Evolutionary conservation across 176 grass and related monocot genomes (phyloP).

Genomic region (Oryza brachyantha): DNA sequence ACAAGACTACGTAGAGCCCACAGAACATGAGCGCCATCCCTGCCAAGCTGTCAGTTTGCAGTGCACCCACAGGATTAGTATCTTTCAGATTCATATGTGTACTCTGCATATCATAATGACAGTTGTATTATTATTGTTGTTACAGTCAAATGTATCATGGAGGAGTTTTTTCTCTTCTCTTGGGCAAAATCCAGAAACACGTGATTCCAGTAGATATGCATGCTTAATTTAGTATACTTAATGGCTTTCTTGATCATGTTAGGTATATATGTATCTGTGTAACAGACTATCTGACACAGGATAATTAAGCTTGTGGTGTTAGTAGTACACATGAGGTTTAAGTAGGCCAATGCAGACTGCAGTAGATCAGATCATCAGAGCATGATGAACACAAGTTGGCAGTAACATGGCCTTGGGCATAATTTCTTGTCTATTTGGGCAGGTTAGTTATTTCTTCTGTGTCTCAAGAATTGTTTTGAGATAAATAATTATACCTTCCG

Average conservation of each 20-base stretch:
- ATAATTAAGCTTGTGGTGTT: too few relatives aligned
- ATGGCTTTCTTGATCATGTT: background rate
- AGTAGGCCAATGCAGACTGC: too few relatives aligned
- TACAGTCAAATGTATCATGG: background rate
- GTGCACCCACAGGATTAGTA: background rate
- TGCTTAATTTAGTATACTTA: background rate
- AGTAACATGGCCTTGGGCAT: too few relatives aligned
- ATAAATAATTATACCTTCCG: constrained; percentile 23
- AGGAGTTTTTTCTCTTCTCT: background rate
- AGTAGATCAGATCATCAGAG: too few relatives aligned
- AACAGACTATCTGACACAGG: too few relatives aligned
- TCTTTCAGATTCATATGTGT: background rate
- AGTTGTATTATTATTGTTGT: background rate
- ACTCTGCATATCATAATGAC: background rate
- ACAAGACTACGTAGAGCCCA: constrained; percentile 60
- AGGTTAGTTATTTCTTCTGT: too few relatives aligned
- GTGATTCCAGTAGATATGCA: background rate
- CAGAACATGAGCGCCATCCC: constrained; percentile 62
- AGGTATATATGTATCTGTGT: background rate
- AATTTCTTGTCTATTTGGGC: too few relatives aligned
- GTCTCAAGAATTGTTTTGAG: background rate
- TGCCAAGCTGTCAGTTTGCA: constrained; percentile 29
- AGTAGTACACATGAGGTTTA: too few relatives aligned
- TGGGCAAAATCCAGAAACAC: background rate
- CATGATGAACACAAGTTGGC: too few relatives aligned